Conservation (phyloP, 495 filamentous ascomycete genomes). For the Aspergillus egyptiacus region DNA sequence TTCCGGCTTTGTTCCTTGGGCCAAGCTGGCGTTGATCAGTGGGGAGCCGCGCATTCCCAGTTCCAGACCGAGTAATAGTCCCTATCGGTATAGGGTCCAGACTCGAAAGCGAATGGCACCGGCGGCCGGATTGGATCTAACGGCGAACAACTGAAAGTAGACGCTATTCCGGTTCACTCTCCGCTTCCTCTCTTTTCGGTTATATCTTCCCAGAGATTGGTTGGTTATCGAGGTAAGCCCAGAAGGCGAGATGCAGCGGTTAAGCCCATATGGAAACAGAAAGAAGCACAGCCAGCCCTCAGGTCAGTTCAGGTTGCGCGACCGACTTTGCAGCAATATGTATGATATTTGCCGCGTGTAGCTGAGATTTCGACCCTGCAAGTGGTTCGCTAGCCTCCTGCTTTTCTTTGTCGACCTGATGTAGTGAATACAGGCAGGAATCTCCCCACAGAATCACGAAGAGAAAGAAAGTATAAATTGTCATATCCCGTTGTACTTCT, state of each 20-base stretch:
- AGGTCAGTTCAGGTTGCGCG: background rate
- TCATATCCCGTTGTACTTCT: background rate
- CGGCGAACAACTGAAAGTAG: background rate
- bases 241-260: background rate
- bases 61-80: background rate
- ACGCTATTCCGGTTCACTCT: background rate
- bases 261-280: background rate
- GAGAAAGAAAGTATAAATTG: background rate
- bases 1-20: slow-evolving; percentile 3
- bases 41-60: background rate
- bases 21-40: slow-evolving; percentile 2
- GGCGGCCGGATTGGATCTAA: background rate
- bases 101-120: background rate
- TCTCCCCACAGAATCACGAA: background rate
- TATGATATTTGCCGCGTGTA: slow-evolving; percentile 1
- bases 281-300: background rate
- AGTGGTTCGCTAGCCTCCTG: background rate
- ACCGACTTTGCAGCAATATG: slow-evolving; percentile 2
- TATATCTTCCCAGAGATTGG: background rate
- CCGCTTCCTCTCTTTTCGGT: background rate
- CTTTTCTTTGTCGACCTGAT: slow-evolving; percentile 3
- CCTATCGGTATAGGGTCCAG: background rate
- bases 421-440: background rate
- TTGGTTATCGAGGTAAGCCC: background rate
- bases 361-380: background rate